phyloP scores from a whole-genome alignment of 2,329 filamentous ascomycete genomes.

The Phaeosphaeriaceae sp. region DNA sequence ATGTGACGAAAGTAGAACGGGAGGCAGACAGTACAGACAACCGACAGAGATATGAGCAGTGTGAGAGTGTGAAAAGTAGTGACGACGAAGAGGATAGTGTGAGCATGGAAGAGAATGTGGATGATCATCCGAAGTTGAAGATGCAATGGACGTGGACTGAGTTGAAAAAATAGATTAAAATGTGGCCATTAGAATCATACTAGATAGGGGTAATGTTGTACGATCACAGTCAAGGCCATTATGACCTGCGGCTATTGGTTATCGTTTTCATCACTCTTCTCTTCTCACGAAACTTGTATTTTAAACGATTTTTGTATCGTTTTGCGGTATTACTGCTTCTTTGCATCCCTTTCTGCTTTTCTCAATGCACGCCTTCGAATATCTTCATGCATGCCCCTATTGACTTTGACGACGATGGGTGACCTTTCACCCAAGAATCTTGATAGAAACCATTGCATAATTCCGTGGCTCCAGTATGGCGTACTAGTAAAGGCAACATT shows the following conservation, averaged over 20 bases:
- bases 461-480: slow-evolving; percentile 89
- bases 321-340: slow-evolving; percentile 58
- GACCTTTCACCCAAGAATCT: slow-evolving; percentile 66
- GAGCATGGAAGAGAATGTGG: slow-evolving; percentile 6
- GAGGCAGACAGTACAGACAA: not conserved
- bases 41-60: not conserved
- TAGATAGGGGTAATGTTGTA: not conserved
- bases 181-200: not conserved
- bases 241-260: no score
- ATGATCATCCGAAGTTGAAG: slow-evolving; percentile 17
- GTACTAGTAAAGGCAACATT: slow-evolving; percentile 83
- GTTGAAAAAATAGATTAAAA: slow-evolving; percentile 2
- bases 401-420: slow-evolving; percentile 63
- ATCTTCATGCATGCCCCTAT: slow-evolving; percentile 76
- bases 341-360: slow-evolving; percentile 82
- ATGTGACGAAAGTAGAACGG: slow-evolving; percentile 11
- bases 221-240: not conserved
- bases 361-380: slow-evolving; percentile 82
- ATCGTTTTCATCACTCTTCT: not conserved
- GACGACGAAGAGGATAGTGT: slow-evolving; percentile 10
- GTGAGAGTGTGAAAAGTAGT: slow-evolving; percentile 9
- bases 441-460: slow-evolving; percentile 83
- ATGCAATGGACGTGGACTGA: slow-evolving; percentile 24
- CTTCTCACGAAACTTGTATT: not conserved
- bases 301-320: no score